Evolutionary conservation across 768 basidiomycete species (phyloP), one percentile per base, ranked within the genome.

Genomic region (Galerina sulciceps): DNA sequence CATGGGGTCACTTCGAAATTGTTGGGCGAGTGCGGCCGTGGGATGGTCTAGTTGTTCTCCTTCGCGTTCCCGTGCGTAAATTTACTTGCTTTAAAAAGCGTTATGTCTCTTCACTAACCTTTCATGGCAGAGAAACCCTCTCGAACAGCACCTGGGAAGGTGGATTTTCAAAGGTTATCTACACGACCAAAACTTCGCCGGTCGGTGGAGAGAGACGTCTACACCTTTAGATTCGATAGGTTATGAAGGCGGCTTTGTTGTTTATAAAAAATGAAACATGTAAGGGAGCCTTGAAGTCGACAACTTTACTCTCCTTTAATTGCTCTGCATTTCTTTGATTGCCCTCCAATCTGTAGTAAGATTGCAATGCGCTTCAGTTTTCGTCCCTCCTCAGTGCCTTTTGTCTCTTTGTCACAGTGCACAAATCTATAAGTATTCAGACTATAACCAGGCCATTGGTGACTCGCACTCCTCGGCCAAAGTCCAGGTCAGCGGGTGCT

Each of bases 161-260:
- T 85, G 78, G 81, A 65, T 85, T 51, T 84, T 84, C 52, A 81
- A 75, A 58, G 83, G 84, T 49, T 85, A 85, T 64, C 57, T 85
- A 44, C 76, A 85, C 51, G 76, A 75, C 61, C 68, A 71, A 26
- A 84, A 79, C 66, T 70, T 85, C 38, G 81, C 82, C 37, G 84
- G 84, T 36, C 74, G 81, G 18, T 84, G 84, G 84, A 78, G 84
- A 52, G 82, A 82, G 58, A 83, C 79, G 18, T 69, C 70, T 40
- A 84, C 79, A 0, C 67, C 69, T 22, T 65, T 69, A 15, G 67
- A 75, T 51, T 65, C 66, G 20, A 65, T 76, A n/a, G 83, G 84
- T n/a, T 77, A 74, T 51, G 81, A 81, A 68, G 81, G 84, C 42
- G 74, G 76, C 26, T 85, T 84, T 64, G 75, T 78, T 37, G 74